Evolutionary conservation across 805 yeast genomes (phyloP).

Genomic region (Cyberlindnera sargentensis): DNA sequence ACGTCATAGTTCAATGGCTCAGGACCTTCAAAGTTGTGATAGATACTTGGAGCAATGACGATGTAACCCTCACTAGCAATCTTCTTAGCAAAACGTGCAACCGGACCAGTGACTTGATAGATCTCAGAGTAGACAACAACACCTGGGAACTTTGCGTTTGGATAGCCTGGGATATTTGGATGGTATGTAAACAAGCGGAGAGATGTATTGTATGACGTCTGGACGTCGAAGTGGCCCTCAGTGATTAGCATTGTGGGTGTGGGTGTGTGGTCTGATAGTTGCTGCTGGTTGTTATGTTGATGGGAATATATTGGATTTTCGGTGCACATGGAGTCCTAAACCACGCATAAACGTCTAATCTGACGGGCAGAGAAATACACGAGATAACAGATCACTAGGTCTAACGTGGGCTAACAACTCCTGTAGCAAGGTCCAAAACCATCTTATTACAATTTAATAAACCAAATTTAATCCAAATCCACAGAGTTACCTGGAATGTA

Average conservation of each 20-base stretch:
- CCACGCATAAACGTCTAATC: too few species aligned
- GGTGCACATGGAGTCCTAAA: too few species aligned
- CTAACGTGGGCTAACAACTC: too few species aligned
- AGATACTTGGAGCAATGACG: slow-evolving; percentile 72
- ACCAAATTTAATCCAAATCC: slow-evolving; percentile 13
- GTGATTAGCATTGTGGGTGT: slow-evolving; percentile 50
- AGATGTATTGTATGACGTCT: slow-evolving; percentile 58
- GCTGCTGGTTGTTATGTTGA: too few species aligned
- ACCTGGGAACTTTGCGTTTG: slow-evolving; percentile 76
- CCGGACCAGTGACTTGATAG: slow-evolving; percentile 81
- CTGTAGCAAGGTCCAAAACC: too few species aligned
- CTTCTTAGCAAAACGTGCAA: slow-evolving; percentile 65
- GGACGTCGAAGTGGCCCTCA: slow-evolving; percentile 57
- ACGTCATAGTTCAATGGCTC: slow-evolving; percentile 64
- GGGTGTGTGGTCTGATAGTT: too few species aligned
- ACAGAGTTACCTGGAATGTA: slow-evolving; percentile 49
- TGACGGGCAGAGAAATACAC: too few species aligned
- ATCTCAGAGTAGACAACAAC: slow-evolving; percentile 75
- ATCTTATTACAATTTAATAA: too few species aligned
- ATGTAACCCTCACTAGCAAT: slow-evolving; percentile 78
- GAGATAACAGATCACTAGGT: too few species aligned
- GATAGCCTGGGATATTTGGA: slow-evolving; percentile 65
- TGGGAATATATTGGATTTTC: too few species aligned
- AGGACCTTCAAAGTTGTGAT: slow-evolving; percentile 63
- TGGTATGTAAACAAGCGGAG: slow-evolving; percentile 61